Base-by-base conservation (phyloP, 768 basidiomycete species). In the Imleria badia region DNA sequence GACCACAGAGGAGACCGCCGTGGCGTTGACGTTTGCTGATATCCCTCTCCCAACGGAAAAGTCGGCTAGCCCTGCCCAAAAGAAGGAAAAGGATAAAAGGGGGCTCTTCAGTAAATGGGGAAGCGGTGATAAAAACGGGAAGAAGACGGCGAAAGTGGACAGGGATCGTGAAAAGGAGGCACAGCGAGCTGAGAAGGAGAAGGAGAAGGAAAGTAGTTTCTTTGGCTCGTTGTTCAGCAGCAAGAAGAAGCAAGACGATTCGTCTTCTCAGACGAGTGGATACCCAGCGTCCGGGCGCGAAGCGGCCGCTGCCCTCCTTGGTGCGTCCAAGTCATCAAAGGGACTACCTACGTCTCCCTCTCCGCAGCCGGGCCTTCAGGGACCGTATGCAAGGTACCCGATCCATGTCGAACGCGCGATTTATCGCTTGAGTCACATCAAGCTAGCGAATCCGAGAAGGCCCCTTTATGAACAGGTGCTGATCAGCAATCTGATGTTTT, bases 381-480 rank as follows among this genome's bases (percentile, higher is more conserved):
- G 76, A 26, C 65, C 70, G 41, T 87, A 81, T 60, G 78, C 95
- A 47, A 84, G 97, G 60, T 95, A 98, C 68, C 97, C 97, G 10
- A 98, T 99, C 56, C 97, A 99, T 66, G 97, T 99, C 59, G 97
- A 99, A 70, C 84, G 97, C 33, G 97, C 97, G 4, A 95, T 99
- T 44, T 99, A 99, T 73, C 81, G 97, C 55, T 77, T 99, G 46
- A 95, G 92, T 69, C 97, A 99, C 68, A 99, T 99, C 79, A 99
- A 99, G 72, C 79, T 99, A 42, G 97, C 97, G 20, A 99, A 98
- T 73, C 95, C 97, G 10, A 81, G 97, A 54, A 81, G 97, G 42
- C 95, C 97, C 26, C 78, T 99, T 17, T 98, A 97, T 66, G 97
- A 99, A 76, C 97, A 99, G 72, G 97, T 90, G 50, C 76, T 92